Evolutionary conservation across 208 protist species (phyloP).

Genomic region (Novymonas esmeraldas): DNA sequence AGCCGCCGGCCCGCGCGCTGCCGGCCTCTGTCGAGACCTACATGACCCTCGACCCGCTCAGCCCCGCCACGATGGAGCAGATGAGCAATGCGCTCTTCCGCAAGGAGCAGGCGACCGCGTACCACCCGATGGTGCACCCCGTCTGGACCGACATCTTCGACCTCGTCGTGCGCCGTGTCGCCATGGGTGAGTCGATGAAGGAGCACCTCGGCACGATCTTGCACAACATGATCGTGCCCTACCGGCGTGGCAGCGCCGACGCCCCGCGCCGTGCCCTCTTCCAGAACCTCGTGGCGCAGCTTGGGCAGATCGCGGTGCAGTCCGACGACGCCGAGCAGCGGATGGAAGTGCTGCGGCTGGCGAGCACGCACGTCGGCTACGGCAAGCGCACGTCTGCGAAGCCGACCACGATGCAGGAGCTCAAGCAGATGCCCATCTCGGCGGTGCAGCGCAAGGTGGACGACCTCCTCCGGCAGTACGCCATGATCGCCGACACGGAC

Average conservation of each 20-base stretch:
- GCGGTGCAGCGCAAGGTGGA: constrained; percentile 71
- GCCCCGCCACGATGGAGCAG: constrained; percentile 80
- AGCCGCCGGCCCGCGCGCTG: constrained; percentile 28
- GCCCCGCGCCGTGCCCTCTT: constrained; percentile 75
- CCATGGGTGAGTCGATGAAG: constrained; percentile 82
- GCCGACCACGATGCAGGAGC: constrained; percentile 67
- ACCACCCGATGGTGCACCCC: constrained; percentile 89
- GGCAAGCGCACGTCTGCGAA: constrained; percentile 65
- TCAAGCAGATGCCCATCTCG: constrained; percentile 58
- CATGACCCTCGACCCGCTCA: constrained; percentile 66
- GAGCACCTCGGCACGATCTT: constrained; percentile 85
- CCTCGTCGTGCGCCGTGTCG: constrained; percentile 67
- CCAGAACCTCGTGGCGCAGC: constrained; percentile 70
- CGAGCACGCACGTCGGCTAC: constrained; percentile 80
- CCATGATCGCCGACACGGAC: constrained; percentile 48
- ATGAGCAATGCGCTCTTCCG: constrained; percentile 85
- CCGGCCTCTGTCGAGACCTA: constrained; percentile 50
- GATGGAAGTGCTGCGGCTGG: constrained; percentile 70
- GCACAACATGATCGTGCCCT: constrained; percentile 85
- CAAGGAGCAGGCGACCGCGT: constrained; percentile 81
- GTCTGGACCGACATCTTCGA: constrained; percentile 88
- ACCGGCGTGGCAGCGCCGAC: constrained; percentile 83
- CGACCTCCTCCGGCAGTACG: constrained; percentile 78
- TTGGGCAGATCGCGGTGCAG: constrained; percentile 82
- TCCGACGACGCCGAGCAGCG: constrained; percentile 72